Conservation (phyloP, 1,139 yeast species). For the Meyerozyma elateridarum region DNA sequence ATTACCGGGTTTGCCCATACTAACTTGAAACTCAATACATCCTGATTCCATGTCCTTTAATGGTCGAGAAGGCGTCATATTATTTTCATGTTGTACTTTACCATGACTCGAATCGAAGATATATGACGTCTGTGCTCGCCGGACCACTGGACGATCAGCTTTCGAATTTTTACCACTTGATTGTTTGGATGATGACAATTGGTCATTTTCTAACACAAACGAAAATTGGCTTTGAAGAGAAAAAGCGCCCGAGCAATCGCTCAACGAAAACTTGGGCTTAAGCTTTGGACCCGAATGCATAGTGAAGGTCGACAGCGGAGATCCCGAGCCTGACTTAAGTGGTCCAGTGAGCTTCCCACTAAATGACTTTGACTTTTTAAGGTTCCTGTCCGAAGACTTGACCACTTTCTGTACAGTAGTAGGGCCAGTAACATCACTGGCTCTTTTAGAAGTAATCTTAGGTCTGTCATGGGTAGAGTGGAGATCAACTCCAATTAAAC, state of each 20-base stretch:
- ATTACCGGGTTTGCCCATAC: constrained; percentile 14
- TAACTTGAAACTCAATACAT: constrained; percentile 33
- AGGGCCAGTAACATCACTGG: constrained; percentile 1
- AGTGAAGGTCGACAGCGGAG: constrained; percentile 2
- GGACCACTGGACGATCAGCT: no score
- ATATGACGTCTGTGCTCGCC: no score
- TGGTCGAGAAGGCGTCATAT: constrained; percentile 13
- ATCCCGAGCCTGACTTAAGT: constrained; percentile 4
- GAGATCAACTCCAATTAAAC: not conserved
- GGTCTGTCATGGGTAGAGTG: not conserved
- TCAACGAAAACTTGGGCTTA: constrained; percentile 19
- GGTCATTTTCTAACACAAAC: constrained; percentile 15
- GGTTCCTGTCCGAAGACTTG: constrained; percentile 5
- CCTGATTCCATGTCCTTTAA: constrained; percentile 35
- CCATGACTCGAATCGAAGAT: no score
- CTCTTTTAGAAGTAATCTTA: constrained; percentile 1
- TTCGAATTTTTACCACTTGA: no score
- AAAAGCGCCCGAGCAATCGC: constrained; percentile 26
- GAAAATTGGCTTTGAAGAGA: constrained; percentile 17
- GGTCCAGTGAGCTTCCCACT: constrained; percentile 7
- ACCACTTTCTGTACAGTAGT: constrained; percentile 1
- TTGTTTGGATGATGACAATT: no score
- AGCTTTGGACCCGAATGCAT: constrained; percentile 7
- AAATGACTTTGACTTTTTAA: constrained; percentile 14
- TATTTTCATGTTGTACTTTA: no score